Evolutionary conservation across 1,284 basidiomycete species (phyloP).

Genomic region (Trichosporon asahii): DNA sequence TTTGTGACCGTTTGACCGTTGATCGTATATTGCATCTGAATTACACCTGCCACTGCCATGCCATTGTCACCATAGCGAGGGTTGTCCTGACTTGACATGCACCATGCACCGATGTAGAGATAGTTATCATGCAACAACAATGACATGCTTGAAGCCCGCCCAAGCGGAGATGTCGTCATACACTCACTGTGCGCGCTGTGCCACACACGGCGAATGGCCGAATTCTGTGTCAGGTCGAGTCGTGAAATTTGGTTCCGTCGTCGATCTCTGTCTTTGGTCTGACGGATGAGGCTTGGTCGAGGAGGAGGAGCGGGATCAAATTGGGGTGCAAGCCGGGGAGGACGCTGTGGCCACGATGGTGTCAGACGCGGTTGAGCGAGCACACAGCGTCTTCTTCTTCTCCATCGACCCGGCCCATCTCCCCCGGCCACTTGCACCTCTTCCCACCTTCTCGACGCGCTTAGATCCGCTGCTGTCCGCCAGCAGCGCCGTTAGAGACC

Average conservation of each 20-base stretch:
- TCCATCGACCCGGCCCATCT: not conserved
- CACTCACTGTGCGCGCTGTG: not conserved
- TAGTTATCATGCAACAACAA: not conserved
- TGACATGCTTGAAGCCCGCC: too few species aligned
- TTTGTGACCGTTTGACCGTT: not conserved
- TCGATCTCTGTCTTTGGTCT: not conserved
- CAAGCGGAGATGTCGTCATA: not conserved
- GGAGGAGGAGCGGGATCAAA: not conserved
- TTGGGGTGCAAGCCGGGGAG: not conserved
- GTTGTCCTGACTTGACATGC: not conserved
- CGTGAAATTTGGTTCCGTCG: not conserved
- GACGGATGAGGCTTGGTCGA: not conserved
- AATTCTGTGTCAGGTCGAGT: not conserved
- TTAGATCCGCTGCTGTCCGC: not conserved
- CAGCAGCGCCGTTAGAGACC: not conserved
- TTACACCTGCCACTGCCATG: not conserved
- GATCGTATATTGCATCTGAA: not conserved
- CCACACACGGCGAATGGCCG: not conserved
- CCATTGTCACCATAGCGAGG: not conserved
- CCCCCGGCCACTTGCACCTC: not conserved
- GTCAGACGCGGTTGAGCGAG: not conserved
- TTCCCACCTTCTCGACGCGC: not conserved
- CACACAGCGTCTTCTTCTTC: not conserved
- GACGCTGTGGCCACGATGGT: constrained; percentile 1
- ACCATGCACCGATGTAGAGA: constrained; percentile 3